These are phyloP conservation scores for Tolypocladium sp. DNA, from an alignment of 2,329 filamentous ascomycete genomes.

Conservation along the genomic window DNA sequence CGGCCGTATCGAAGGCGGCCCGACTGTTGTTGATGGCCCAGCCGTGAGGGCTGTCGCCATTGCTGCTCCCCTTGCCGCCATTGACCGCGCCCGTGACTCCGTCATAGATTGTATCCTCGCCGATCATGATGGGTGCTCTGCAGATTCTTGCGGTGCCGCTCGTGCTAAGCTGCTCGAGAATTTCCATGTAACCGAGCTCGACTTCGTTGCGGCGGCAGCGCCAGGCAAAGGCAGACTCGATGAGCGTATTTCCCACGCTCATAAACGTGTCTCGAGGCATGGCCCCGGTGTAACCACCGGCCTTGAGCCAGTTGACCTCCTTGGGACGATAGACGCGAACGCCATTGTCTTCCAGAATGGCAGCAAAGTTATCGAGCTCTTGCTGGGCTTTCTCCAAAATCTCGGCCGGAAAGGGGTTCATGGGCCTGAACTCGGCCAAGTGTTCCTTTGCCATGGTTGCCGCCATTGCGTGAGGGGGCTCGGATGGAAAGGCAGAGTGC, in stretches of 20 bases:
- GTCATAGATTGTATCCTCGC: not conserved
- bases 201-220: slow-evolving; percentile 1
- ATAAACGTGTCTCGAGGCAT: slow-evolving; percentile 1
- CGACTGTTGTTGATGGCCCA: slow-evolving; percentile 2
- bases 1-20: slow-evolving; percentile 1
- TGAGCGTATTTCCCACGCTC: not conserved
- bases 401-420: not conserved
- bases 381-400: not conserved
- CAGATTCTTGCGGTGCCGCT: not conserved
- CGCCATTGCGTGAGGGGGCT: not conserved
- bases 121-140: not conserved
- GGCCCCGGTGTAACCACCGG: not conserved
- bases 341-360: not conserved
- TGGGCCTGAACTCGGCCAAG: not conserved
- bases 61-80: not conserved
- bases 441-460: slow-evolving; percentile 1
- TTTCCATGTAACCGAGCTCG: not conserved
- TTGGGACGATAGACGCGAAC: slow-evolving; percentile 1
- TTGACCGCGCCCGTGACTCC: not conserved
- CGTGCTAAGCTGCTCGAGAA: not conserved
- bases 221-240: slow-evolving; percentile 1
- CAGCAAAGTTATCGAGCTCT: slow-evolving; percentile 1
- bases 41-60: too few relatives aligned
- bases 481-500: slow-evolving; percentile 1
- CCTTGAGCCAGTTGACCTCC: slow-evolving; percentile 1